Base-by-base conservation (phyloP, 345 rosid species). In the Dovyalis caffra region DNA sequence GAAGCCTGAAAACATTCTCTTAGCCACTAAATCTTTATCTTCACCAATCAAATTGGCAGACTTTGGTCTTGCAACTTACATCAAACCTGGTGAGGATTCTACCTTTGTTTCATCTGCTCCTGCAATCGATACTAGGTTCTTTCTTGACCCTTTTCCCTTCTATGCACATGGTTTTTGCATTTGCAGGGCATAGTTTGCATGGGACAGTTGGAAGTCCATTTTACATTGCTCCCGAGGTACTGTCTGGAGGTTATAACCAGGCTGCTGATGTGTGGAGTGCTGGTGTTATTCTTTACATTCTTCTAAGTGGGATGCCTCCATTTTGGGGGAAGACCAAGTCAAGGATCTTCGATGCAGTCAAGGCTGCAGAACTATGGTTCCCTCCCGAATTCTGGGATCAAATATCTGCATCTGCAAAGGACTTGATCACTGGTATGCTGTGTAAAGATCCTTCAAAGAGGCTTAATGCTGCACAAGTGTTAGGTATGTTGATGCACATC, bases 191-290 rank as follows among this genome's bases (percentile, higher is more conserved):
- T 68, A 86, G 73, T 76, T 78, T 89, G 86, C 82, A 75, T 29
- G 93, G 90, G 53, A 86, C 89, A 2, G 96, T 86, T 73, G 96
- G 92, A 2, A 88, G 93, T 49, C 96, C 96, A 12, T 89, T 89
- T 82, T 89, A 91, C 69, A 87, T 91, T 74, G 96, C 93, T 31
- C 93, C 93, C 0, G 93, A 91, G 81, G 96, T 91, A 74, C 75
- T 91, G 31, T 72, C 83, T 7, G 96, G 93, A 69, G 88, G 87
- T n/a, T 89, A 89, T 80, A 82, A 89, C 74, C 82, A 91, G 77
- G 88, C 89, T 71, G 96, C 92, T 75, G 96, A 89, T 82, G 82
- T 89, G 69, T 91, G 96, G 95, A 91, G 95, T 83, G 86, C 95
- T 68, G 93, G 95, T 75, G 91, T 89, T 70, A 88, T 91, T 73